A percentile compares a stretch with the other conserved stretches of the same genome.
Conservation (phyloP, 208 protist genomes). For the Tritrichomonas foetus region DNA sequence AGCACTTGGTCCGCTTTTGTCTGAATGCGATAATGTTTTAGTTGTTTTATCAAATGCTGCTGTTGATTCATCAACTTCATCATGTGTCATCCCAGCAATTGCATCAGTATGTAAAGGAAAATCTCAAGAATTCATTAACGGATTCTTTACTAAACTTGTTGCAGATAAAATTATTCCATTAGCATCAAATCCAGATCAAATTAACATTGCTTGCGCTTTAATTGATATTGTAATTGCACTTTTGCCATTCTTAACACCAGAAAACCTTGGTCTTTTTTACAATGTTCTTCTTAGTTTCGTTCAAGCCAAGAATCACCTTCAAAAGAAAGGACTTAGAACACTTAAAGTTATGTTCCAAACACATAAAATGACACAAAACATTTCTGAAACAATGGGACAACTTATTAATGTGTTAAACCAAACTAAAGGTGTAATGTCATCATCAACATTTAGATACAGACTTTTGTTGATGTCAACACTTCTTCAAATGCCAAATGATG, state of each 20-base stretch:
- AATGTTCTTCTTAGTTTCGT: background rate
- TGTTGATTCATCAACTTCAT: background rate
- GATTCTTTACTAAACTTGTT: background rate
- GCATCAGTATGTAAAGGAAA: background rate
- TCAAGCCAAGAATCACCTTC: background rate
- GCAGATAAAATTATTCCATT: background rate
- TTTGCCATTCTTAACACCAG: background rate
- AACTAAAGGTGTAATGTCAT: background rate
- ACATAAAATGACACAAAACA: background rate
- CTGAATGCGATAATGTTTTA: background rate
- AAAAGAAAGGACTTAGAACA: background rate
- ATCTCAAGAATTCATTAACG: background rate
- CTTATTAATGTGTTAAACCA: background rate
- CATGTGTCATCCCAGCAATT: background rate
- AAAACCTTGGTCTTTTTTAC: background rate
- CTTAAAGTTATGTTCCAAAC: background rate
- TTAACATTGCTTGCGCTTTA: background rate
- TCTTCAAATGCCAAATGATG: background rate
- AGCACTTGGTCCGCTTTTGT: background rate
- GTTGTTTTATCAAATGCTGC: background rate
- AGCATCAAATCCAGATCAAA: background rate
- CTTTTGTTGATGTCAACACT: constrained; percentile 11
- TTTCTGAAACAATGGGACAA: background rate
- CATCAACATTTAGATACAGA: background rate
- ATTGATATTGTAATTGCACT: background rate